phyloP scores from a whole-genome alignment of 345 rosid genomes.

The Brassica cretica region DNA sequence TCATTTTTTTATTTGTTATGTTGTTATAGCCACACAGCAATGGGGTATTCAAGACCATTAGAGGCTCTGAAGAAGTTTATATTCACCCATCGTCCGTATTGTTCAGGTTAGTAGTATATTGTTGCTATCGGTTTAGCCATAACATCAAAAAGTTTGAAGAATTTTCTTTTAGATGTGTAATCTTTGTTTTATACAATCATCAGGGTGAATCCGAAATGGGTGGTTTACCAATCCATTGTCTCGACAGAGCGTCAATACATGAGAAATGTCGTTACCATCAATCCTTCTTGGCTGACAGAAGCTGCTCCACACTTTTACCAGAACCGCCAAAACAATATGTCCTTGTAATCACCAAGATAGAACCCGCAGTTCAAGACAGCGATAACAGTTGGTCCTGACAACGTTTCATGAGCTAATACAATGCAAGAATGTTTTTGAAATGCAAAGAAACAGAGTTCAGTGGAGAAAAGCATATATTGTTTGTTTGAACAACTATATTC shows the following conservation, averaged over 20 bases:
- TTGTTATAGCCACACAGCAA: slow-evolving; percentile 62
- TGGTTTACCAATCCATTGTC: slow-evolving; percentile 75
- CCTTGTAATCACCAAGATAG: slow-evolving; percentile 22
- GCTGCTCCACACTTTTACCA: slow-evolving; percentile 83
- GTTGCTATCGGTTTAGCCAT: background rate
- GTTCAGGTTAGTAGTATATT: slow-evolving; percentile 63
- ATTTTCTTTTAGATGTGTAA: slow-evolving; percentile 10
- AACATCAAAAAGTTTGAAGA: slow-evolving; percentile 1
- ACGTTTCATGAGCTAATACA: slow-evolving; percentile 4
- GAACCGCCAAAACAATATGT: slow-evolving; percentile 42
- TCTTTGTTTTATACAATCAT: background rate
- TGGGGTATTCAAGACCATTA: slow-evolving; percentile 80
- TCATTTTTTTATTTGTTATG: background rate
- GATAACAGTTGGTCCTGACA: background rate
- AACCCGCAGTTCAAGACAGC: background rate
- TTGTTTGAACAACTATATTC: background rate
- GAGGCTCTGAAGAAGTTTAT: slow-evolving; percentile 88
- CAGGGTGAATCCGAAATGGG: slow-evolving; percentile 91
- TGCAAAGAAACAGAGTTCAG: slow-evolving; percentile 8
- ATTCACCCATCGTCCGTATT: slow-evolving; percentile 90
- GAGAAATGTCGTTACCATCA: slow-evolving; percentile 76
- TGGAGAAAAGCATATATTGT: background rate
- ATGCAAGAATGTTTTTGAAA: slow-evolving; percentile 7
- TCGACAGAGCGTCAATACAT: slow-evolving; percentile 87
- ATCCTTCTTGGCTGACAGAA: slow-evolving; percentile 81